Base-by-base conservation (phyloP, 2,329 filamentous ascomycete species). In the Penicillium capsulatum region DNA sequence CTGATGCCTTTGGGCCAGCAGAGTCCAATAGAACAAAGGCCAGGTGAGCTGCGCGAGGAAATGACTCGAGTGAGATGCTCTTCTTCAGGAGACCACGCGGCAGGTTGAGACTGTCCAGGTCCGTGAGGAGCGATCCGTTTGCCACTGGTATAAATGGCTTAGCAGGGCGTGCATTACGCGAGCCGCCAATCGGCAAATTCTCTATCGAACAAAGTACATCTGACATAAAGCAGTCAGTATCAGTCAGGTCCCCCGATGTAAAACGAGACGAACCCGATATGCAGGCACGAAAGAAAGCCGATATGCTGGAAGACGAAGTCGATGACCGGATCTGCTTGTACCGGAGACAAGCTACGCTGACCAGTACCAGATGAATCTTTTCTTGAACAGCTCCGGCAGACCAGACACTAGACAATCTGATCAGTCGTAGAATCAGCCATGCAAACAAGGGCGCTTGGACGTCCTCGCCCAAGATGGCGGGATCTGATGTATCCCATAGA, bases 401-500 rank as follows among this genome's bases (percentile, higher is more conserved):
- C 40, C 65, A 63, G 35, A 62, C 59, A 30, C 65, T 64, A 31
- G 72, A 60, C 27, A 80, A 51, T 22, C 68, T 64, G 34, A 80
- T 58, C 20, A 81, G 55, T 36, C 71, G 74, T 11, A 76, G 68
- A 27, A 76, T 59, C 20, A 82, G 60, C 71, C 74, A 77, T 16
- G 76, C 60, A 44, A 74, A 68, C 16, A 81, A 64, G 4, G 72
- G 75, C 3, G 71, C 70, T 22, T 67, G 61, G 34, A 68, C 57
- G 54, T 60, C 56, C 39, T 61, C 54, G 64, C 73, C 49, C 80
- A 72, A 30, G 78, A 65, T 58, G 71, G 77, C 33, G 74, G 83
- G 47, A 79, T 75, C 49, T 77, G 70, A 85, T 27, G 76, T 59
- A 74, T 83, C 85, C 29, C 84, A 69, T 3, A 84, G 75, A 45